These are phyloP conservation scores for Schoenoplectus tabernaemontani DNA, from an alignment of 202 grass and related monocot species.

Conservation along the genomic window DNA sequence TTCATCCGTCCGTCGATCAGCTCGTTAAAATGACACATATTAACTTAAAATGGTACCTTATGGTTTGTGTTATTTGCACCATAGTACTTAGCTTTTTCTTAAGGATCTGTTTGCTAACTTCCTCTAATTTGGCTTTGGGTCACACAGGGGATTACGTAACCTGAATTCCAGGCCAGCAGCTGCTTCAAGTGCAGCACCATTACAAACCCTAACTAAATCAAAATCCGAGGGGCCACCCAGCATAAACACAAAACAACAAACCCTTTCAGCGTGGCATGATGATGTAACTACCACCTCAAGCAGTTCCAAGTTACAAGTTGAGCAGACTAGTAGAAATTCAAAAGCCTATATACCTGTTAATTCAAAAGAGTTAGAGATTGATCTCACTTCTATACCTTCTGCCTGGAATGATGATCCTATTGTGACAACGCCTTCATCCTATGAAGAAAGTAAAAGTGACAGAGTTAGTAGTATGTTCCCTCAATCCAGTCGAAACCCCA, in stretches of 20 bases:
- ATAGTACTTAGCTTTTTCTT: not conserved
- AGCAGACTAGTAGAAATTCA: slow-evolving; percentile 31
- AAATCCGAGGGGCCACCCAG: slow-evolving; percentile 42
- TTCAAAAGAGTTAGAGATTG: slow-evolving; percentile 54
- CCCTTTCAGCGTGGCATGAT: slow-evolving; percentile 71
- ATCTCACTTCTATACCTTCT: slow-evolving; percentile 55
- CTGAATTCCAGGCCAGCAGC: slow-evolving; percentile 32
- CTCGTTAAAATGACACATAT: slow-evolving; percentile 11
- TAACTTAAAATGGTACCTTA: not conserved
- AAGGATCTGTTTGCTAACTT: not conserved
- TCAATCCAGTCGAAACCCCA: slow-evolving; percentile 5
- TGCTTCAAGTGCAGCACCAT: slow-evolving; percentile 30
- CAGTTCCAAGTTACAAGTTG: slow-evolving; percentile 37
- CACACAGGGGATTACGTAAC: slow-evolving; percentile 55
- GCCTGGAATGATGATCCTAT: slow-evolving; percentile 72
- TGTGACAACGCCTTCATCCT: slow-evolving; percentile 32
- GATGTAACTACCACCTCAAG: slow-evolving; percentile 42
- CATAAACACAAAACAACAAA: slow-evolving; percentile 32
- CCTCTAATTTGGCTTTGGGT: not conserved
- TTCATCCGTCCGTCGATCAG: too few relatives aligned
- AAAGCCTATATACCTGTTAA: slow-evolving; percentile 51
- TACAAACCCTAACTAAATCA: slow-evolving; percentile 41
- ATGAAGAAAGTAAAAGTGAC: slow-evolving; percentile 12
- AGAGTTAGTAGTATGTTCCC: slow-evolving; percentile 3
- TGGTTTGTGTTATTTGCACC: not conserved